phyloP scores from a whole-genome alignment of 495 filamentous ascomycete genomes.

The Podospora pseudoanserina region DNA sequence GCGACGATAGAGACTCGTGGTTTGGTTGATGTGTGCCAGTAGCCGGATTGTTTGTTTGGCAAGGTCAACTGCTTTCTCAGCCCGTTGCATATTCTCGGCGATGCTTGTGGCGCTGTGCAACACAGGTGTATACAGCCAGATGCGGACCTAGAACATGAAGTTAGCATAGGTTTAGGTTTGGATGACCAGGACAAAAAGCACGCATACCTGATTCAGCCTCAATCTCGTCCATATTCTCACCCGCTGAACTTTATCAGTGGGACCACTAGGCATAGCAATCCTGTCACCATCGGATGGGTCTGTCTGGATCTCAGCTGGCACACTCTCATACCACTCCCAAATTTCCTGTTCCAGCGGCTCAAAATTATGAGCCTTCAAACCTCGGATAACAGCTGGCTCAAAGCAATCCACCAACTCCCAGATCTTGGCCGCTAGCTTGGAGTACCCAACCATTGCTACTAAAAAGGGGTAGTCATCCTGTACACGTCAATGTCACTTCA shows the following conservation, averaged over 20 bases:
- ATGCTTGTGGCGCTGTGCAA: constrained; percentile 75
- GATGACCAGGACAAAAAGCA: too few species aligned
- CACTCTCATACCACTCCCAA: constrained; percentile 65
- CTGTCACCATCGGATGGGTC: constrained; percentile 18
- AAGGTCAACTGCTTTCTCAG: constrained; percentile 68
- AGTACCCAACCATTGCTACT: constrained; percentile 73
- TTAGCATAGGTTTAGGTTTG: background rate
- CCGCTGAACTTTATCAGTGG: constrained; percentile 51
- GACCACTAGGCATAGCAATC: constrained; percentile 23
- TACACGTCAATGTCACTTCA: constrained; percentile 8
- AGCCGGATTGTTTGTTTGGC: constrained; percentile 78
- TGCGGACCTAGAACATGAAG: constrained; percentile 53
- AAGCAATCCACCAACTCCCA: constrained; percentile 66
- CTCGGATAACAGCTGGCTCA: constrained; percentile 47
- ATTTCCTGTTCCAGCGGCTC: constrained; percentile 74
- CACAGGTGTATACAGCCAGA: constrained; percentile 76
- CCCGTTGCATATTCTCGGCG: constrained; percentile 62
- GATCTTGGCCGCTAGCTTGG: constrained; percentile 70
- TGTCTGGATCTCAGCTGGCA: constrained; percentile 39
- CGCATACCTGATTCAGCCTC: constrained; percentile 62
- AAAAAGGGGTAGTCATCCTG: constrained; percentile 71
- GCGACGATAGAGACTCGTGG: constrained; percentile 74
- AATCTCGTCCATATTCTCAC: constrained; percentile 61
- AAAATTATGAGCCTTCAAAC: constrained; percentile 60
- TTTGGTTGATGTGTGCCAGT: constrained; percentile 69